Evolutionary conservation across 345 rosid genomes (phyloP), one percentile per base, ranked within the genome.

Genomic region (Trapa incisa): DNA sequence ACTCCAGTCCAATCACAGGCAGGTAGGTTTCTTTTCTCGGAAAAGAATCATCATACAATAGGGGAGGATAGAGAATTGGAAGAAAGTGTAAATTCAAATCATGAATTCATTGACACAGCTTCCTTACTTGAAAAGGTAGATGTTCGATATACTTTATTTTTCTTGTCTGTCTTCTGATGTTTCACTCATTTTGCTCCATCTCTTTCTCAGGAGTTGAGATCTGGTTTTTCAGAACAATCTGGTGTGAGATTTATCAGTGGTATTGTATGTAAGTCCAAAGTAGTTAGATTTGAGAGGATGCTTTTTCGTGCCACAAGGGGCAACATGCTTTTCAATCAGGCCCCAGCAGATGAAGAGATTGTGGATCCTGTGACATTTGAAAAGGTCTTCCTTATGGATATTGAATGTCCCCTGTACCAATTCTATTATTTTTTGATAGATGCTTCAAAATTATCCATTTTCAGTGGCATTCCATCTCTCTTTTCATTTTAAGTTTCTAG

Each of bases 221-320:
- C 85, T 67, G 87, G 73, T 66, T 77, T 83, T 67, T 83, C 90
- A 48, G 83, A 77, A 68, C 96, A 84, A 68, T 82, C 97, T 62
- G 91, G 97, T 74, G 77, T 93, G 78, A 85, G 92, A 76, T 93
- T 87, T 81, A 84, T 93, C 73, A 83, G 94, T 61, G 96, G 98
- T 63, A 93, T 93, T 64, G 78, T 90, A 70, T 84, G 89, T 79
- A 82, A 82, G 75, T 80, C 84, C 47, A 90, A 87, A 77, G 80
- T 73, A 74, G 78, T 83, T 68, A 83, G 81, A 72, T 90, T 93
- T 81, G 96, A 93, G 82, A 88, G 96, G 83, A 88, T 93, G 89
- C 69, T 93, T 72, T 93, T 93, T 79, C 96, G 97, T 75, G 88
- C 97, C 70, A 93, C 97, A 68, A 90, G 98, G 79, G 98, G 98